phyloP scores from a whole-genome alignment of 2,329 filamentous ascomycete species.

The Phyllosticta citriasiana region DNA sequence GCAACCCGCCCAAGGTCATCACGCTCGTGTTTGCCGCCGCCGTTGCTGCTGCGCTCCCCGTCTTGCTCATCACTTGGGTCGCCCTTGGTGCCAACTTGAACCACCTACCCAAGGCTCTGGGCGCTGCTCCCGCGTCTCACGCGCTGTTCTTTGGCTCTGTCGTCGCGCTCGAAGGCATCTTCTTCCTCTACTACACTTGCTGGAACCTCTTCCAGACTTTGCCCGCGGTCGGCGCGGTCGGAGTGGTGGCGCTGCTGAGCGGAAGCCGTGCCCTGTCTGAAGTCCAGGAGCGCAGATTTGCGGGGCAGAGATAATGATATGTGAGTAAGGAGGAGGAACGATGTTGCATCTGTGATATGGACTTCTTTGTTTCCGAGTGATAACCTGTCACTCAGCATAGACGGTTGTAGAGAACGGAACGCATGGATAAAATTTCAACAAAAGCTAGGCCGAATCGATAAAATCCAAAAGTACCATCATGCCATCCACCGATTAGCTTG shows the following conservation, averaged over 20 bases:
- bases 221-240: constrained; percentile 59
- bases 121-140: constrained; percentile 70
- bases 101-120: constrained; percentile 66
- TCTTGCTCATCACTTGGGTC: constrained; percentile 65
- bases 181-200: constrained; percentile 85
- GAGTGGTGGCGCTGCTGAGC: constrained; percentile 67
- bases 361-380: not conserved
- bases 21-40: constrained; percentile 67
- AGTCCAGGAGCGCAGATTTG: constrained; percentile 78
- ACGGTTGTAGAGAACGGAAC: not conserved
- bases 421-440: not conserved
- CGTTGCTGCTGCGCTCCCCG: constrained; percentile 63
- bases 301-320: constrained; percentile 48
- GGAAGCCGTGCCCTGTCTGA: constrained; percentile 85
- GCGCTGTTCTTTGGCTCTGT: constrained; percentile 78
- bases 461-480: not conserved
- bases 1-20: constrained; percentile 70
- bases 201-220: constrained; percentile 91
- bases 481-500: not conserved
- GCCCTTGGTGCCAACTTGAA: constrained; percentile 71
- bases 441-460: not conserved
- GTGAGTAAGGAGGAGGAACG: not conserved
- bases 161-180: constrained; percentile 77
- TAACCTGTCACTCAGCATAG: not conserved
- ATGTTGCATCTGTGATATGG: not conserved